A percentile compares a stretch with the other conserved stretches of the same genome.
Evolutionary conservation across 306 rosid species (phyloP).

Genomic region (Rosa persica): DNA sequence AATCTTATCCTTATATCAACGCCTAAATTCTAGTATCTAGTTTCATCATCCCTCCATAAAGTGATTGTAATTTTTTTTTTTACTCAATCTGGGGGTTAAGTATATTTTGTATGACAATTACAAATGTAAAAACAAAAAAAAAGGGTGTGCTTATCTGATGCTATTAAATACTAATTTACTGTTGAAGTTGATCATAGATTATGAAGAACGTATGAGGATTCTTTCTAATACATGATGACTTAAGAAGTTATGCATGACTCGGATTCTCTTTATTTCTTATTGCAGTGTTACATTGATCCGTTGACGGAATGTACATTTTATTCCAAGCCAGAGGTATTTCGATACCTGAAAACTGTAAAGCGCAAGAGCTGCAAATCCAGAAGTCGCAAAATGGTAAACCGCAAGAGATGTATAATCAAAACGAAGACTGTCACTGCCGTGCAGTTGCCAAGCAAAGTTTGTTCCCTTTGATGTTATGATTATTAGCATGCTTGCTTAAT

Average conservation of each 20-base stretch:
- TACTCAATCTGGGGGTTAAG: not conserved
- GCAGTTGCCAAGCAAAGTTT: conserved; percentile 46
- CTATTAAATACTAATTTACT: not conserved
- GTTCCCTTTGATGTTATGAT: conserved; percentile 29
- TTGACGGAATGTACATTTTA: conserved; percentile 54
- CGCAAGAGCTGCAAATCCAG: conserved; percentile 33
- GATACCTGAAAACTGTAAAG: conserved; percentile 56
- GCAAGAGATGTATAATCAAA: conserved; percentile 30
- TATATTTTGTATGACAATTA: not conserved
- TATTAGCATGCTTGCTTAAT: not conserved
- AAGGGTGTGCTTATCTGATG: not conserved
- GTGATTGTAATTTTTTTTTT: not conserved
- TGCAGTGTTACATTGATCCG: conserved; percentile 81
- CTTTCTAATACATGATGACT: conserved; percentile 8
- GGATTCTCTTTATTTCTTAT: conserved; percentile 25
- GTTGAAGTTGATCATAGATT: not conserved
- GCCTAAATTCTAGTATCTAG: not conserved
- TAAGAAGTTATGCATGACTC: not conserved
- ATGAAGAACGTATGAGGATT: conserved; percentile 15
- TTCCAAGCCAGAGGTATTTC: conserved; percentile 84
- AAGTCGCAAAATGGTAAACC: conserved; percentile 45
- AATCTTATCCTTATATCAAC: not conserved
- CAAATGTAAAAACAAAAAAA: not conserved
- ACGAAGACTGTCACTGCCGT: conserved; percentile 28
- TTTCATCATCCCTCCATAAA: not conserved